Percentiles rank a stretch among this genome's conserved stretches.
Evolutionary conservation across 768 basidiomycete species (phyloP).

Genomic region (Boletus sensibilis): DNA sequence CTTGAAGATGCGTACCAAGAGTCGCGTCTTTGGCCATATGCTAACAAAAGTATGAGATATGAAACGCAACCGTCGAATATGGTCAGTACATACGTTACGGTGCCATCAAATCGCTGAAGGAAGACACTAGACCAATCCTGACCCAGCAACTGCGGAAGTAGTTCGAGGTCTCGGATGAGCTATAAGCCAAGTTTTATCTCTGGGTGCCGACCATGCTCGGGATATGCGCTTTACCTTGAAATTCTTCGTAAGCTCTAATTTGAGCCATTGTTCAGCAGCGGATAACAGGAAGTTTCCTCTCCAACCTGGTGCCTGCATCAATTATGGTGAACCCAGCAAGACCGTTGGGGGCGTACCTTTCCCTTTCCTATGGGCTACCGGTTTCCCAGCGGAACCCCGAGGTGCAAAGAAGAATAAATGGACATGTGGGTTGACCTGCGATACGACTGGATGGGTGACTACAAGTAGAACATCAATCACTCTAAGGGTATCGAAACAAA

Average conservation of each 20-base stretch:
- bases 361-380: constrained; percentile 91
- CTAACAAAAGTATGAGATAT: constrained; percentile 40
- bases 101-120: constrained; percentile 88
- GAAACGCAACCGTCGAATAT: constrained; percentile 8
- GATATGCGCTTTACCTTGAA: constrained; percentile 58
- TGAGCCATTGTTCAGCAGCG: constrained; percentile 92
- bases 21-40: constrained; percentile 81
- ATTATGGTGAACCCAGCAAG: background rate
- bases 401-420: constrained; percentile 96
- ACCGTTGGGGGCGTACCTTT: constrained; percentile 53
- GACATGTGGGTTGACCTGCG: constrained; percentile 89
- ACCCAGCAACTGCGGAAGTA: constrained; percentile 89
- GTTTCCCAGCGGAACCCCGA: constrained; percentile 84
- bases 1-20: constrained; percentile 49
- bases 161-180: constrained; percentile 93
- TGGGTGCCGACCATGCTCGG: background rate
- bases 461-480: constrained; percentile 1
- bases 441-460: constrained; percentile 93
- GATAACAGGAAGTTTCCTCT: constrained; percentile 91
- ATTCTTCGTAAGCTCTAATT: constrained; percentile 94
- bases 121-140: constrained; percentile 98
- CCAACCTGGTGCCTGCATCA: constrained; percentile 61
- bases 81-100: constrained; percentile 67
- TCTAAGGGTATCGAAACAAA: background rate
- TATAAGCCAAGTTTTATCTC: constrained; percentile 22